Base-by-base conservation (phyloP, 805 yeast species). In the Zygosaccharomyces pseudorouxii region DNA sequence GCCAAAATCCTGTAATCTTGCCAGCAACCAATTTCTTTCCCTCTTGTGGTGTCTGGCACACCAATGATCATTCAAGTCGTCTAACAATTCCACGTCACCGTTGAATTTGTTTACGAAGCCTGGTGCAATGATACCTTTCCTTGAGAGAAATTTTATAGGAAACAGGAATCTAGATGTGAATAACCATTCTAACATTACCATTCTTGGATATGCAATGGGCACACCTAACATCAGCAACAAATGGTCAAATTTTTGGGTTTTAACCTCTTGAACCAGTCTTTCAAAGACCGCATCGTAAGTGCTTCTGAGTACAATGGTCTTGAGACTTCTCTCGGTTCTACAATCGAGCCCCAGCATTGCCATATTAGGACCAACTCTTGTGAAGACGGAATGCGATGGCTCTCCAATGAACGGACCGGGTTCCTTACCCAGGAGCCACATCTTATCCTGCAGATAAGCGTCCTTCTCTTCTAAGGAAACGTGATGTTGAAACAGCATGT, bases 11-110 rank as follows among this genome's bases (percentile, higher is more conserved):
- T 82, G 80, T 40, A 92, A 71, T 52, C 72, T 71, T 35, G 72
- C 74, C 53, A 90, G 70, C 35, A 92, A 72, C 55, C 64, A 62
- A 66, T 92, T 92, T 52, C 99, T 78, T 69, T 92, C 99, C 42
- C 68, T 67, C 65, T 92, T 93, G 70, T 92, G 99, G 64, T 83
- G 78, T 50, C 76, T 76, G 3, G 96, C 84, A 65, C 97, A 89
- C 99, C 99, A 92, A 70, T 92, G 98, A 64, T 92, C 99, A 62
- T 89, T 84, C 67, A 93, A 74, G 65, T 92, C 98, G 63, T 93
- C 98, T 55, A 93, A 75, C 12, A 92, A 79, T 68, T 92, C 98
- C 5, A 92, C 82, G 36, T 85, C 80, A 1, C 97, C 97, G 63
- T 90, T 97, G 60, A 90, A 92, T 57, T 87, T 93, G 62, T 93